Evolutionary conservation across 2,329 filamentous ascomycete genomes (phyloP).

Genomic region (Emergomyces africanus): DNA sequence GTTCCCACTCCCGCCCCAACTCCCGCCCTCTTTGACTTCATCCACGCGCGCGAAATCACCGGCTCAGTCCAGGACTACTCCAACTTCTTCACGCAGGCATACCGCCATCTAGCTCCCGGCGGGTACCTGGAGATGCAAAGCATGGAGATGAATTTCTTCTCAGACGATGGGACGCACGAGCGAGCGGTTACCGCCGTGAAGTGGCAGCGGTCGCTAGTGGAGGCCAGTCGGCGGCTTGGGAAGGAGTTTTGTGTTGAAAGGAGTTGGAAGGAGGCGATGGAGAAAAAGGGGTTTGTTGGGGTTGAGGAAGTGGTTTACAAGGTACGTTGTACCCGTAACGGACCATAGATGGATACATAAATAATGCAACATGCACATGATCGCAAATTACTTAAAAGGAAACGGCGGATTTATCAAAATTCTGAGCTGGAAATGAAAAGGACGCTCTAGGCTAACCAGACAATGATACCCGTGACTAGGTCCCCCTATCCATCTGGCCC

Average conservation of each 20-base stretch:
- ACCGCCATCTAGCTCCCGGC: conserved; percentile 21
- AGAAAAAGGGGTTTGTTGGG: conserved; percentile 21
- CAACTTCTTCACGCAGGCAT: conserved; percentile 19
- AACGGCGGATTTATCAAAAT: not conserved
- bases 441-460: not conserved
- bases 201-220: conserved; percentile 20
- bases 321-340: not conserved
- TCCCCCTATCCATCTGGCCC: not conserved
- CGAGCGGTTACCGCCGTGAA: conserved; percentile 15
- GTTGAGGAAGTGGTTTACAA: conserved; percentile 13
- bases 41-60: conserved; percentile 8
- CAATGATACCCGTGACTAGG: not conserved
- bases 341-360: too few relatives aligned
- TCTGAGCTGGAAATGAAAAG: not conserved
- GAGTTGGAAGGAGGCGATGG: conserved; percentile 16
- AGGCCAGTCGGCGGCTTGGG: conserved; percentile 21
- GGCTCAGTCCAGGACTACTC: conserved; percentile 18
- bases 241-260: conserved; percentile 24
- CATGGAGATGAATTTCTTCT: conserved; percentile 17
- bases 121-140: conserved; percentile 27
- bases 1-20: not conserved
- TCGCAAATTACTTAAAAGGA: not conserved
- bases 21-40: conserved; percentile 5
- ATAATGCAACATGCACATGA: not conserved
- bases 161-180: conserved; percentile 22